Evolutionary conservation across 352 stramenopile species (phyloP).

Genomic region (Phytophthora cactorum): DNA sequence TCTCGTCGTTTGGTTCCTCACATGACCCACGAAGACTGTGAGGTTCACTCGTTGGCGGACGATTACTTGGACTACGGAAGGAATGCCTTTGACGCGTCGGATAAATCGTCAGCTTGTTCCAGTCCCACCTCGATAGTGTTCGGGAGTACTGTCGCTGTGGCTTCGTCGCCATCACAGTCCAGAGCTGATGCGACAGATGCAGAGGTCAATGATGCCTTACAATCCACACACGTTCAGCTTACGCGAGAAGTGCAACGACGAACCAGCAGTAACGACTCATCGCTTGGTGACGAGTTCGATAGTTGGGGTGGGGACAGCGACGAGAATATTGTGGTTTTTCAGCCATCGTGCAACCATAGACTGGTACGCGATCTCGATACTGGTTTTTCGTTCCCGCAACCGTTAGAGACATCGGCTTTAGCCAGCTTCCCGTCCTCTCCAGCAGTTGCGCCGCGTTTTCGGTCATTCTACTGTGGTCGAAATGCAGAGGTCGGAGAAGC

Average conservation of each 20-base stretch:
- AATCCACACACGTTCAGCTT: slow-evolving; percentile 28
- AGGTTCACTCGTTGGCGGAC: slow-evolving; percentile 34
- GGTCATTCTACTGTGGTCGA: slow-evolving; percentile 19
- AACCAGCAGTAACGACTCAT: slow-evolving; percentile 16
- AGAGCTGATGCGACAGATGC: slow-evolving; percentile 23
- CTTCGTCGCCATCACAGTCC: slow-evolving; percentile 36
- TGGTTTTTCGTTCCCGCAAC: slow-evolving; percentile 62
- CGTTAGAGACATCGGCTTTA: slow-evolving; percentile 36
- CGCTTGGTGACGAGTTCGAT: slow-evolving; percentile 18
- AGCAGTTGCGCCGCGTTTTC: slow-evolving; percentile 25
- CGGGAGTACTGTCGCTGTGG: slow-evolving; percentile 40
- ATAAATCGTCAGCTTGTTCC: slow-evolving; percentile 35
- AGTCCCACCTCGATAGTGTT: slow-evolving; percentile 32
- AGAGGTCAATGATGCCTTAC: slow-evolving; percentile 38
- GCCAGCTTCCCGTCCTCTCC: slow-evolving; percentile 33
- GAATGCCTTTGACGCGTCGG: slow-evolving; percentile 28
- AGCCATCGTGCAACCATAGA: slow-evolving; percentile 47
- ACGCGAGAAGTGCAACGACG: slow-evolving; percentile 14
- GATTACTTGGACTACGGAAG: slow-evolving; percentile 22
- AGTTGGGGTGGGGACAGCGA: slow-evolving; percentile 35
- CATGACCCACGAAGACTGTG: slow-evolving; percentile 34
- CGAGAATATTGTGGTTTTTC: slow-evolving; percentile 17
- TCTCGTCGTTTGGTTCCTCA: slow-evolving; percentile 15
- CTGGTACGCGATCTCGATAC: slow-evolving; percentile 64
- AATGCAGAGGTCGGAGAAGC: slow-evolving; percentile 16